A percentile compares a stretch with the other conserved stretches of the same genome.
These are phyloP conservation scores for Cicer arietinum DNA, from an alignment of 306 rosid species.

Conservation along the genomic window DNA sequence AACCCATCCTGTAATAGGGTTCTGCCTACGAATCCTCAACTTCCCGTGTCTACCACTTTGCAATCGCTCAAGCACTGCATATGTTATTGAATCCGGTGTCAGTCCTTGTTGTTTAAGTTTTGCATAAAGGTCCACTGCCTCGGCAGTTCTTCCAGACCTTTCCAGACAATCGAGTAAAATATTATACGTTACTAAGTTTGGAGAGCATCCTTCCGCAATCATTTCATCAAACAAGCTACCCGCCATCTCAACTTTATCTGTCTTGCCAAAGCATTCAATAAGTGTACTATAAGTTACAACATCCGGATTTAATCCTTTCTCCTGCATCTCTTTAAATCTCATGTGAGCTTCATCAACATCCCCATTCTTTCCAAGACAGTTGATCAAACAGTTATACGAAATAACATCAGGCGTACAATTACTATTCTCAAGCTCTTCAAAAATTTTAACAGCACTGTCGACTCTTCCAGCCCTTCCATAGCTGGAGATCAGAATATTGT, in stretches of 20 bases:
- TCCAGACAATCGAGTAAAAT: slow-evolving; percentile 93
- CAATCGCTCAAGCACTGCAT: slow-evolving; percentile 82
- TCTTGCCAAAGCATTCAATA: slow-evolving; percentile 95
- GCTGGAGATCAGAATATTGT: slow-evolving; percentile 84
- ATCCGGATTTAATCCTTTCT: slow-evolving; percentile 83
- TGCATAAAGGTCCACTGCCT: slow-evolving; percentile 87
- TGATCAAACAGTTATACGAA: slow-evolving; percentile 86
- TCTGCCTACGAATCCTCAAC: slow-evolving; percentile 75
- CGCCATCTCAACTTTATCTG: slow-evolving; percentile 87
- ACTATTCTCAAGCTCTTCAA: slow-evolving; percentile 85
- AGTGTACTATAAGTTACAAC: slow-evolving; percentile 96
- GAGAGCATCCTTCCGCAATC: slow-evolving; percentile 80
- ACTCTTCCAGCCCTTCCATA: slow-evolving; percentile 84
- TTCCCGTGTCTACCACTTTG: slow-evolving; percentile 75
- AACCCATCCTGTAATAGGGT: slow-evolving; percentile 95
- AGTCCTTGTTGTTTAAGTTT: slow-evolving; percentile 90
- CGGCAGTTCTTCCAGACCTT: slow-evolving; percentile 85
- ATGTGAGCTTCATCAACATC: slow-evolving; percentile 96
- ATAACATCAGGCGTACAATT: slow-evolving; percentile 70
- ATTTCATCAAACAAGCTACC: slow-evolving; percentile 78
- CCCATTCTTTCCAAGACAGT: slow-evolving; percentile 95
- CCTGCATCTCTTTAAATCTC: slow-evolving; percentile 93
- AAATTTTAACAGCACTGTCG: slow-evolving; percentile 64
- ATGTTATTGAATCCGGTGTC: slow-evolving; percentile 89
- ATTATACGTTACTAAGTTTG: slow-evolving; percentile 86